Percentiles rank a stretch among this genome's conserved stretches.
Conservation (phyloP, 164 flowering plant genomes). For the Macadamia integrifolia region DNA sequence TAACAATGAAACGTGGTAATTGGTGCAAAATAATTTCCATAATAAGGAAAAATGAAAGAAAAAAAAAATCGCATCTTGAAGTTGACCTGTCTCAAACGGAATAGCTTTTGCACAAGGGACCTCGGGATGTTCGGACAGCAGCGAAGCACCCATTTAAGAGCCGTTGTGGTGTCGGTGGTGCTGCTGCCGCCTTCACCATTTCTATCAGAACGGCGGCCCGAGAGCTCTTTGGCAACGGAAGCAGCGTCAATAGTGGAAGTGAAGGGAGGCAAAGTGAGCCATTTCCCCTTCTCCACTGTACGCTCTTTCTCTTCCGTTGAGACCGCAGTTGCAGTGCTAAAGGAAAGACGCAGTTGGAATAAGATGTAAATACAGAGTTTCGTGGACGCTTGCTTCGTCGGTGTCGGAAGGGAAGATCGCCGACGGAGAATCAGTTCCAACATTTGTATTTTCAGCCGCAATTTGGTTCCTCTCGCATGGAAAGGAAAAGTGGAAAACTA, state of each 20-base stretch:
- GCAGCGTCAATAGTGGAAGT: slow-evolving; percentile 28
- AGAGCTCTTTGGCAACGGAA: slow-evolving; percentile 33
- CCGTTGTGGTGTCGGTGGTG: slow-evolving; percentile 31
- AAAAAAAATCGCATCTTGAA: not conserved
- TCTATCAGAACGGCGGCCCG: slow-evolving; percentile 6
- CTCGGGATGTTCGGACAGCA: slow-evolving; percentile 87
- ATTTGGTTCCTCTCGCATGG: too few species aligned
- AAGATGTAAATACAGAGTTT: not conserved
- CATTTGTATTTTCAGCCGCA: slow-evolving; percentile 13
- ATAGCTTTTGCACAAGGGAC: slow-evolving; percentile 82
- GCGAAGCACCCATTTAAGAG: slow-evolving; percentile 74
- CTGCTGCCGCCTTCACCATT: slow-evolving; percentile 1
- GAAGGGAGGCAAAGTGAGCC: slow-evolving; percentile 67
- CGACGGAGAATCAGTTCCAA: slow-evolving; percentile 10
- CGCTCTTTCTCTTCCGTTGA: slow-evolving; percentile 9
- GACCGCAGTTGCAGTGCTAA: slow-evolving; percentile 4
- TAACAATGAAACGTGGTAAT: not conserved
- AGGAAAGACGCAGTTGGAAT: not conserved
- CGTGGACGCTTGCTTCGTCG: not conserved
- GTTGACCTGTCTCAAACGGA: slow-evolving; percentile 84
- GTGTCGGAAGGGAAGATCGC: slow-evolving; percentile 16
- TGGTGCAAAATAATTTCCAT: not conserved
- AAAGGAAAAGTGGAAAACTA: too few species aligned
- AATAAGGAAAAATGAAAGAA: not conserved
- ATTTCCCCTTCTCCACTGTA: slow-evolving; percentile 27